A percentile compares a stretch with the other conserved stretches of the same genome.
phyloP scores from a whole-genome alignment of 2,329 filamentous ascomycete species.

The Nothophaeocryptopus gaeumannii region DNA sequence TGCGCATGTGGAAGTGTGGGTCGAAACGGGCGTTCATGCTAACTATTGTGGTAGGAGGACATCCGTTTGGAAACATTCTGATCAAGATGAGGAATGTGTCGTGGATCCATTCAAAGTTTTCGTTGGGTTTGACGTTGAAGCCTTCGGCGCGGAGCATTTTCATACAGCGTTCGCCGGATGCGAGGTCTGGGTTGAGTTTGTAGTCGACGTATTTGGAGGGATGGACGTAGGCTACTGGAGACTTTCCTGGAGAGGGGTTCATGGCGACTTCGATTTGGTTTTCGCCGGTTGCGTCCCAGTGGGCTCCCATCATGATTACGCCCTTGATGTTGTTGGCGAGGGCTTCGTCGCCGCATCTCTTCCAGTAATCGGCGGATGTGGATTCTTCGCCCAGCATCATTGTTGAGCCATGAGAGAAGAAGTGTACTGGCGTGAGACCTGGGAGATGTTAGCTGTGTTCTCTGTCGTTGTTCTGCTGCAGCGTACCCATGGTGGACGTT shows the following conservation, averaged over 20 bases:
- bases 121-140: conserved; percentile 54
- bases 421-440: conserved; percentile 55
- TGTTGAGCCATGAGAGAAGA: conserved; percentile 69
- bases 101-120: conserved; percentile 68
- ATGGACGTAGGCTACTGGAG: conserved; percentile 64
- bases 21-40: conserved; percentile 56
- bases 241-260: conserved; percentile 60
- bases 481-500: not conserved
- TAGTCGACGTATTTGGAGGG: conserved; percentile 64
- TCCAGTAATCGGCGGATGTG: conserved; percentile 63
- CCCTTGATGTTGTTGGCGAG: conserved; percentile 59
- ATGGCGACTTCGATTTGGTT: conserved; percentile 57
- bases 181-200: conserved; percentile 59
- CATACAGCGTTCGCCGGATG: conserved; percentile 51
- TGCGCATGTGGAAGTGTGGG: conserved; percentile 55
- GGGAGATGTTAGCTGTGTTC: not conserved
- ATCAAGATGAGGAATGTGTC: conserved; percentile 68
- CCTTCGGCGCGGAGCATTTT: conserved; percentile 50
- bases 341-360: conserved; percentile 62
- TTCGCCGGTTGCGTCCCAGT: conserved; percentile 60
- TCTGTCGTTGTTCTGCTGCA: not conserved
- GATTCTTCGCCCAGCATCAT: conserved; percentile 69
- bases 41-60: conserved; percentile 63
- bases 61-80: conserved; percentile 64
- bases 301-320: conserved; percentile 67